phyloP scores from a whole-genome alignment of 2,329 filamentous ascomycete genomes.

The Paecilomyces niveus region DNA sequence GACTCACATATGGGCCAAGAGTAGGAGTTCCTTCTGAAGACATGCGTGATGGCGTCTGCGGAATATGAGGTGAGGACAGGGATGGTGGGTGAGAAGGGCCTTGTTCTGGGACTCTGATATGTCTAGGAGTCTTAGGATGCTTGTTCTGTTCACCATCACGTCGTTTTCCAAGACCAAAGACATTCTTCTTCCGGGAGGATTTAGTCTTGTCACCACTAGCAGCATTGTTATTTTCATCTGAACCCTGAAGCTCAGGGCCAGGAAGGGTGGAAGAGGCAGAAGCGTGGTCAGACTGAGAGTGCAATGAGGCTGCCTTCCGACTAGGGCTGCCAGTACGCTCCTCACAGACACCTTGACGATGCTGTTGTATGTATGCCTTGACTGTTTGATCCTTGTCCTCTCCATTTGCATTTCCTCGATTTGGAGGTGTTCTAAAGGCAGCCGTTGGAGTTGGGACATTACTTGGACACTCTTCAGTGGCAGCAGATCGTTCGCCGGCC shows the following conservation, averaged over 20 bases:
- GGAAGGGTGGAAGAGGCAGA: background rate
- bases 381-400: constrained; percentile 1
- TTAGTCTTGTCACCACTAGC: constrained; percentile 6
- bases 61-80: background rate
- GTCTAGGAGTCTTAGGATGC: constrained; percentile 6
- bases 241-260: background rate
- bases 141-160: constrained; percentile 7
- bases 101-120: background rate
- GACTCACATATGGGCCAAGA: background rate
- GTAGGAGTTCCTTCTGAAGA: background rate
- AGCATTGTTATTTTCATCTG: background rate
- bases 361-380: background rate
- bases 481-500: background rate
- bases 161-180: constrained; percentile 12
- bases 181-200: constrained; percentile 4
- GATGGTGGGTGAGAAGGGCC: background rate
- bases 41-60: background rate
- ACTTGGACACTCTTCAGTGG: constrained; percentile 1
- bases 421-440: background rate
- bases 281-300: background rate
- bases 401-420: background rate
- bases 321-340: constrained; percentile 2
- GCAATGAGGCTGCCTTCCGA: background rate
- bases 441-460: constrained; percentile 1
- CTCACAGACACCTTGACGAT: background rate